Percentiles rank a stretch among this genome's conserved stretches.
Evolutionary conservation across 2,329 filamentous ascomycete species (phyloP).

Genomic region (Epichloe sylvatica): DNA sequence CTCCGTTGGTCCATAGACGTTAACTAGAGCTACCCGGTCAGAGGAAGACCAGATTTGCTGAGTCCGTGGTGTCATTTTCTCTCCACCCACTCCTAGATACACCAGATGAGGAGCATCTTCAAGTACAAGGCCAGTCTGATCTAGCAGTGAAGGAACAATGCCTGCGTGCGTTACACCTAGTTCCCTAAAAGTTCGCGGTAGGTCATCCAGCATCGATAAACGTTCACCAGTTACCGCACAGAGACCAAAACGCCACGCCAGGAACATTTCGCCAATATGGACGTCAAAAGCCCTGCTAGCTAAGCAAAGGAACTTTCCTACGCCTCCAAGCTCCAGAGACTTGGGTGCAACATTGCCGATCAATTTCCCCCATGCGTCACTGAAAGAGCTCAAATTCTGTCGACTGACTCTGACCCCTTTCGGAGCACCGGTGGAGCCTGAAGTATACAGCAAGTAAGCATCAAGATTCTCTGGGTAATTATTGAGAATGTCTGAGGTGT

Average conservation of each 20-base stretch:
- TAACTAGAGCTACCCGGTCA: constrained; percentile 6
- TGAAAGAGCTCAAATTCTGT: constrained; percentile 27
- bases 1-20: constrained; percentile 45
- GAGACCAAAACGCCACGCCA: constrained; percentile 3
- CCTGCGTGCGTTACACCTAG: constrained; percentile 50
- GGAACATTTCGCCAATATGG: constrained; percentile 13
- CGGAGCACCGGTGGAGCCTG: constrained; percentile 51
- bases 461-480: neutral
- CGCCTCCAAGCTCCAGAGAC: constrained; percentile 8
- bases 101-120: constrained; percentile 46
- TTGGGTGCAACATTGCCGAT: neutral
- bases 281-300: constrained; percentile 14
- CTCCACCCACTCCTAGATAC: constrained; percentile 53
- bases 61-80: constrained; percentile 38
- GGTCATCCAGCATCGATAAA: constrained; percentile 16
- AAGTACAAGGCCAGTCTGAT: constrained; percentile 35
- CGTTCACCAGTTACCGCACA: constrained; percentile 1
- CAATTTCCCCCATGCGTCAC: neutral
- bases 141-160: constrained; percentile 48
- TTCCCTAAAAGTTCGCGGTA: constrained; percentile 26
- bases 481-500: neutral
- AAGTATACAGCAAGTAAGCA: constrained; percentile 48
- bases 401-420: constrained; percentile 52
- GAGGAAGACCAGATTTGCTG: neutral
- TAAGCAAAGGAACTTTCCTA: constrained; percentile 13